Percentiles rank a stretch among this genome's conserved stretches.
Evolutionary conservation across 2,329 filamentous ascomycete species (phyloP).

Genomic region (Neophaeococcomyces mojaviensis): DNA sequence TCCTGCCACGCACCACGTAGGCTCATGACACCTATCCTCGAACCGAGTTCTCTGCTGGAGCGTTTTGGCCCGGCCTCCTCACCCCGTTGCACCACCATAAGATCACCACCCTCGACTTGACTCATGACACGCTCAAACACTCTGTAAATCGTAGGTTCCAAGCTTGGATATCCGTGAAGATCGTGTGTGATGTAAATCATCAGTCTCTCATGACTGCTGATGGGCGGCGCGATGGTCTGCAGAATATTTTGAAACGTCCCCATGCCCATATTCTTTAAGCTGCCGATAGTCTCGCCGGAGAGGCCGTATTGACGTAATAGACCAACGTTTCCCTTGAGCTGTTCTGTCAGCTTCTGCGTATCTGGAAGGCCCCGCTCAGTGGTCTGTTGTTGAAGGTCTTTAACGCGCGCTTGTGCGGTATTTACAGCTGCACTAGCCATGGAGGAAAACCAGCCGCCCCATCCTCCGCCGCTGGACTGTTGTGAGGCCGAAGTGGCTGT

Average conservation of each 20-base stretch:
- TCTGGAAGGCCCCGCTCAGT: slow-evolving; percentile 39
- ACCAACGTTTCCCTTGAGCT: slow-evolving; percentile 85
- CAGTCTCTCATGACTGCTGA: slow-evolving; percentile 91
- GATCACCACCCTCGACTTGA: slow-evolving; percentile 95
- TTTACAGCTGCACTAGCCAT: slow-evolving; percentile 69
- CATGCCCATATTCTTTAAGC: slow-evolving; percentile 75
- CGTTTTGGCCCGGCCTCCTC: slow-evolving; percentile 70
- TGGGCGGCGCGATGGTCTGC: slow-evolving; percentile 90
- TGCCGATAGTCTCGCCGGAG: slow-evolving; percentile 58
- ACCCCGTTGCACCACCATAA: slow-evolving; percentile 88
- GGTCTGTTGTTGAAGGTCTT: slow-evolving; percentile 91
- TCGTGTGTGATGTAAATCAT: slow-evolving; percentile 98
- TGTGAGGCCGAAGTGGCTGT: slow-evolving; percentile 50
- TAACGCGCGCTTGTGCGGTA: slow-evolving; percentile 85
- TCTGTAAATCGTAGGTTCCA: slow-evolving; percentile 84
- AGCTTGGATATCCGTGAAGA: slow-evolving; percentile 83
- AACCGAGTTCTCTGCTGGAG: slow-evolving; percentile 49
- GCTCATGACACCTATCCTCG: slow-evolving; percentile 34
- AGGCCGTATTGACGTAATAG: slow-evolving; percentile 63
- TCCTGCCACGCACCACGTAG: slow-evolving; percentile 67
- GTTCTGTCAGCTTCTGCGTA: slow-evolving; percentile 90
- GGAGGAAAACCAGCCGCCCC: slow-evolving; percentile 82
- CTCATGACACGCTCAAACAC: slow-evolving; percentile 95
- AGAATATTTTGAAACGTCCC: slow-evolving; percentile 93
- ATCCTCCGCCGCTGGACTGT: slow-evolving; percentile 54